Evolutionary conservation across 2,329 filamentous ascomycete genomes (phyloP).

Genomic region (Monosporascus sp.): DNA sequence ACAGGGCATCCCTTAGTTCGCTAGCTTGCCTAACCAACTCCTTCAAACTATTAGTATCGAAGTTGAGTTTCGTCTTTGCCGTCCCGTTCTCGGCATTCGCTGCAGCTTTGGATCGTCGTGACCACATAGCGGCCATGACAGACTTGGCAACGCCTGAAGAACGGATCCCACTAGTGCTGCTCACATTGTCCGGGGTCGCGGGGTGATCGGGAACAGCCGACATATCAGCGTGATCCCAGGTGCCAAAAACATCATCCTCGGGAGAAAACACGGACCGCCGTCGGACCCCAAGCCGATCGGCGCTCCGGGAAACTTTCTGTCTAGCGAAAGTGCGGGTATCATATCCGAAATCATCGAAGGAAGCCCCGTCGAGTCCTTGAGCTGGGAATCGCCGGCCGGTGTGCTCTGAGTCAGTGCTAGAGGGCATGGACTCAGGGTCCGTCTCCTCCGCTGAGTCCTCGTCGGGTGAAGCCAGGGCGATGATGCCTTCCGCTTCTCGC

Average conservation of each 20-base stretch:
- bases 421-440: slow-evolving; percentile 28
- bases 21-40: slow-evolving; percentile 59
- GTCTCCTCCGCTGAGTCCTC: slow-evolving; percentile 46
- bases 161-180: slow-evolving; percentile 27
- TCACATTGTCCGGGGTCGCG: slow-evolving; percentile 35
- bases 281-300: slow-evolving; percentile 47
- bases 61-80: slow-evolving; percentile 52
- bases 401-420: slow-evolving; percentile 35
- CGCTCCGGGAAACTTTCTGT: slow-evolving; percentile 46
- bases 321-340: slow-evolving; percentile 34
- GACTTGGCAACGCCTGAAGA: slow-evolving; percentile 51
- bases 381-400: slow-evolving; percentile 41
- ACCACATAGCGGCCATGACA: slow-evolving; percentile 60
- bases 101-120: slow-evolving; percentile 42
- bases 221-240: slow-evolving; percentile 40
- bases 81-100: slow-evolving; percentile 24
- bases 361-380: slow-evolving; percentile 42
- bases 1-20: slow-evolving; percentile 53
- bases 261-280: slow-evolving; percentile 59
- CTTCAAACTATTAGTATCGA: slow-evolving; percentile 64
- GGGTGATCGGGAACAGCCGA: slow-evolving; percentile 29
- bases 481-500: slow-evolving; percentile 82
- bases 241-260: slow-evolving; percentile 62
- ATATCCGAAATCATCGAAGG: slow-evolving; percentile 38
- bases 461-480: slow-evolving; percentile 71